Conservation (phyloP, 2,329 filamentous ascomycete genomes). For the Nemania bipapillata region DNA sequence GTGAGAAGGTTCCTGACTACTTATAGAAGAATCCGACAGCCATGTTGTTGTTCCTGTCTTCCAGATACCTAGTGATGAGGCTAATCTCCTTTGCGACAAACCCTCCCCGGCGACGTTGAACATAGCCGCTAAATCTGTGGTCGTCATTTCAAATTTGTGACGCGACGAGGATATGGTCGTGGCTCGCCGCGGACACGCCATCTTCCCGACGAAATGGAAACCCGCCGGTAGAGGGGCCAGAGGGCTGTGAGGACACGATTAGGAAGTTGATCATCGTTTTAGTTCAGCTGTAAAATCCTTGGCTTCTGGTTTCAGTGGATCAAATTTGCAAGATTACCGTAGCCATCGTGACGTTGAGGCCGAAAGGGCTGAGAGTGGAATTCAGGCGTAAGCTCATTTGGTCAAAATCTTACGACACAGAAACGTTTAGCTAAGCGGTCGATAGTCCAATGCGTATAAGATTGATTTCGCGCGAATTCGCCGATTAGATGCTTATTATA, state of each 20-base stretch:
- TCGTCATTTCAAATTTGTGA: conserved; percentile 6
- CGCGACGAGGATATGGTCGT: background rate
- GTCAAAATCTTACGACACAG: background rate
- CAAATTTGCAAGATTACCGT: background rate
- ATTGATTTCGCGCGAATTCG: conserved; percentile 12
- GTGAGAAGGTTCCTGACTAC: background rate
- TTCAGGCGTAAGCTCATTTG: background rate
- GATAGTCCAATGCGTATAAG: conserved; percentile 27
- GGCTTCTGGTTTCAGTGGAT: background rate
- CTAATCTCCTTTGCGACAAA: background rate
- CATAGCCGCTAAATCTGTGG: conserved; percentile 2
- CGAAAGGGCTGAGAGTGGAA: background rate
- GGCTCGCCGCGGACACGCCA: conserved; percentile 1
- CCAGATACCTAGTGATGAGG: background rate
- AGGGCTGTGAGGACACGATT: background rate
- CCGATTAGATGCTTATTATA: conserved; percentile 18
- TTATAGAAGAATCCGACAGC: conserved; percentile 8
- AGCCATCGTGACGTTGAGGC: background rate
- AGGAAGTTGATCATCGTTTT: conserved; percentile 24
- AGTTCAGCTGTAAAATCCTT: conserved; percentile 19
- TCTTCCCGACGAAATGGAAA: background rate
- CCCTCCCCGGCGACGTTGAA: conserved; percentile 3
- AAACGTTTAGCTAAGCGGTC: background rate
- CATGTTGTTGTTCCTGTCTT: background rate
- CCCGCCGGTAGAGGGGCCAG: background rate